phyloP scores from a whole-genome alignment of 164 flowering plant species.

The Umbellularia californica region DNA sequence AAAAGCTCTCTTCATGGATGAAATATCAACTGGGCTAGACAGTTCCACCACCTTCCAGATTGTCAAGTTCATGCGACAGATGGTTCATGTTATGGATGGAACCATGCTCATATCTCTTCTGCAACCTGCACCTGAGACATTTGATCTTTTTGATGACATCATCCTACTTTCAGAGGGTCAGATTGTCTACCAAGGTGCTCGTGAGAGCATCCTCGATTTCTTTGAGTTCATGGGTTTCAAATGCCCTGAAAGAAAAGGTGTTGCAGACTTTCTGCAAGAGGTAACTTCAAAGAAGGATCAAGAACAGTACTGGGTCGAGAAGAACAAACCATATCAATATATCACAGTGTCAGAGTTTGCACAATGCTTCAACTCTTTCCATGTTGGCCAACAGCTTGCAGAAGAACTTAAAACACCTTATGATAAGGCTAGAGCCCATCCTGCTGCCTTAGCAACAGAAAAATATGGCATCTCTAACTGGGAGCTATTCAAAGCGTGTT shows the following conservation, averaged over 20 bases:
- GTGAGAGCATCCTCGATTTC: slow-evolving; percentile 43
- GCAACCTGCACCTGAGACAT: slow-evolving; percentile 64
- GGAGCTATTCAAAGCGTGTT: slow-evolving; percentile 52
- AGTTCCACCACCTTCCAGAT: slow-evolving; percentile 65
- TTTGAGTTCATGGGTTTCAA: slow-evolving; percentile 48
- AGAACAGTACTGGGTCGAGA: slow-evolving; percentile 51
- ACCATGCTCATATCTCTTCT: slow-evolving; percentile 60
- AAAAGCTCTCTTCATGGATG: slow-evolving; percentile 62
- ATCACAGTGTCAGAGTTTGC: slow-evolving; percentile 40
- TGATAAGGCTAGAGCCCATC: slow-evolving; percentile 38
- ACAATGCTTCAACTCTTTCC: slow-evolving; percentile 27
- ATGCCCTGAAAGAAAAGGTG: slow-evolving; percentile 58
- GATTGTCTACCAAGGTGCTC: slow-evolving; percentile 54
- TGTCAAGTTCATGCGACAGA: slow-evolving; percentile 49
- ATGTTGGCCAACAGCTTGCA: slow-evolving; percentile 35
- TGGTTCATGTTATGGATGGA: slow-evolving; percentile 56
- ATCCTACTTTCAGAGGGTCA: slow-evolving; percentile 55
- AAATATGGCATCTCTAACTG: slow-evolving; percentile 47
- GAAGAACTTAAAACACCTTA: slow-evolving; percentile 38
- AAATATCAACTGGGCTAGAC: slow-evolving; percentile 62
- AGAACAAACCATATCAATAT: slow-evolving; percentile 30
- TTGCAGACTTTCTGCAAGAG: slow-evolving; percentile 61
- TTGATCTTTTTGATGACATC: slow-evolving; percentile 51
- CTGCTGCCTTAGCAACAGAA: slow-evolving; percentile 46
- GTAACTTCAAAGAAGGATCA: slow-evolving; percentile 63